phyloP scores from a whole-genome alignment of 169 alveolate genomes.

The Eimeria praecox region DNA sequence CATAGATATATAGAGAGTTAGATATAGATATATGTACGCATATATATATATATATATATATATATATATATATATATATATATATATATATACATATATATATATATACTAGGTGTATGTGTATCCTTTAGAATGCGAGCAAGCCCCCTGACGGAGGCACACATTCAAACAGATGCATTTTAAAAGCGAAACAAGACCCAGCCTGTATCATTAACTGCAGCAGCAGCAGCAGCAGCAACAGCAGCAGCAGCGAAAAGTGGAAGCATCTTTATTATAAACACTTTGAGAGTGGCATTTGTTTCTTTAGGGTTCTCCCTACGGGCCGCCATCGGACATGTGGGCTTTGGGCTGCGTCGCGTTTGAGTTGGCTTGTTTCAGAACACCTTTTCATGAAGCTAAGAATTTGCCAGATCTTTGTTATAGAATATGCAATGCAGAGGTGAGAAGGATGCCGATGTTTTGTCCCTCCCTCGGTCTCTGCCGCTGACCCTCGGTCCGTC shows the following conservation, averaged over 20 bases:
- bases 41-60: too few species aligned
- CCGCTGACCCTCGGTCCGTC: too few species aligned
- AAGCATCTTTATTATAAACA: neutral
- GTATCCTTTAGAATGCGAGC: too few species aligned
- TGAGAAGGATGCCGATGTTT: constrained; percentile 42
- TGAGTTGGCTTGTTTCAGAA: constrained; percentile 88
- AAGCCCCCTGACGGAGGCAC: too few species aligned
- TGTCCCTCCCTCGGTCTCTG: neutral
- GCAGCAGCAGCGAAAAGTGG: constrained; percentile 28
- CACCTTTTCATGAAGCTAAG: constrained; percentile 93
- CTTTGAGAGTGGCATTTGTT: neutral
- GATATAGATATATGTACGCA: neutral
- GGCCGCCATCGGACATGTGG: constrained; percentile 99
- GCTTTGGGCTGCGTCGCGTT: constrained; percentile 97
- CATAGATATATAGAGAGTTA: too few species aligned
- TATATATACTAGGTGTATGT: too few species aligned
- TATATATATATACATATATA: too few species aligned
- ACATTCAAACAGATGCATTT: neutral
- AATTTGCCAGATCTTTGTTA: constrained; percentile 89
- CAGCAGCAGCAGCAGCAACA: constrained; percentile 23
- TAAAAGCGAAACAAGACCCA: neutral
- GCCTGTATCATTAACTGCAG: neutral
- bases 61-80: too few species aligned
- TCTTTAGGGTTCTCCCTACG: constrained; percentile 96
- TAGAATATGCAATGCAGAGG: constrained; percentile 89